Conservation (phyloP, 768 basidiomycete species). For the Panaeolus papilionaceus region DNA sequence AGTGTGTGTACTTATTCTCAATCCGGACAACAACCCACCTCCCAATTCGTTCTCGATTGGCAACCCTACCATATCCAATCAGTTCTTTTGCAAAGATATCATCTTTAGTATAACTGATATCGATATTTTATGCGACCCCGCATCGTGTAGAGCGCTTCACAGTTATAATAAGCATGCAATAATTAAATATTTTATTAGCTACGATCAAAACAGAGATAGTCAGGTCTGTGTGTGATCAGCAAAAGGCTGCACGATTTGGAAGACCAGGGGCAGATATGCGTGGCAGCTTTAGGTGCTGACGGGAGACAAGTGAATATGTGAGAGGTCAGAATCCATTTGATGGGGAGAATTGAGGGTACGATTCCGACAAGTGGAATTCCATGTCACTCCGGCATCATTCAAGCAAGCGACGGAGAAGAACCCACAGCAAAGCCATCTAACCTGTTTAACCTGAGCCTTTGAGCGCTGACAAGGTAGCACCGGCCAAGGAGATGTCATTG, state of each 20-base stretch:
- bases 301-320: not conserved
- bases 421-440: not conserved
- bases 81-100: not conserved
- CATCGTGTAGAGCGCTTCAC: not conserved
- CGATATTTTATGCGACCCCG: not conserved
- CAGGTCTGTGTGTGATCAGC: not conserved
- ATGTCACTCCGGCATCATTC: slow-evolving; percentile 7
- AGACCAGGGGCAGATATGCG: not conserved
- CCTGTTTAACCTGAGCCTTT: slow-evolving; percentile 1
- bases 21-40: slow-evolving; percentile 6
- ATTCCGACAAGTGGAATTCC: not conserved
- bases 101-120: not conserved
- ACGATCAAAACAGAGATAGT: not conserved
- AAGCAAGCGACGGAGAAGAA: slow-evolving; percentile 5
- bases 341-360: not conserved
- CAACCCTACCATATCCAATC: not conserved
- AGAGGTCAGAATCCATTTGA: not conserved
- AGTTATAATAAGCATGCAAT: not conserved
- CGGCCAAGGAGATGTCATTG: not conserved
- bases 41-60: not conserved
- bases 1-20: slow-evolving; percentile 11
- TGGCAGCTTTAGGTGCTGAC: not conserved
- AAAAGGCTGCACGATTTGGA: not conserved
- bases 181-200: not conserved
- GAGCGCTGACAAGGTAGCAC: not conserved